Percentiles rank a stretch among this genome's conserved stretches.
phyloP scores from a whole-genome alignment of 345 rosid genomes.

The Schrenkiella parvula region DNA sequence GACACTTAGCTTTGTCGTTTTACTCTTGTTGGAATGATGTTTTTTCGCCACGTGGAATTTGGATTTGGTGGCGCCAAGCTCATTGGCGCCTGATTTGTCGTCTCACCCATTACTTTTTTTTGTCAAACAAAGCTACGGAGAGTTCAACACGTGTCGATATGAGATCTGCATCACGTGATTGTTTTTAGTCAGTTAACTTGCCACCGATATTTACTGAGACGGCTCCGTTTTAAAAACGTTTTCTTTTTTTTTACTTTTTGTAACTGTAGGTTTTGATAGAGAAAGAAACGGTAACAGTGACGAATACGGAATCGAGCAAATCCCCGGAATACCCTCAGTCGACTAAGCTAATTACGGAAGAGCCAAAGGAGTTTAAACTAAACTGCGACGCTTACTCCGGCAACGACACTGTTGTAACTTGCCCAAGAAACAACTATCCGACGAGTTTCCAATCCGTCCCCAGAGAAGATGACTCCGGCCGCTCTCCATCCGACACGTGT shows the following conservation, averaged over 20 bases:
- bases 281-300: conserved; percentile 23
- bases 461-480: conserved; percentile 41
- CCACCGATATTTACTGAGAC: neutral
- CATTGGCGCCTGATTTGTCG: conserved; percentile 12
- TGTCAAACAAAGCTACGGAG: neutral
- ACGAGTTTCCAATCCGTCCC: conserved; percentile 19
- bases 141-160: conserved; percentile 15
- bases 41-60: conserved; percentile 19
- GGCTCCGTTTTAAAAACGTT: neutral
- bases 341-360: neutral
- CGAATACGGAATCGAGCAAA: neutral
- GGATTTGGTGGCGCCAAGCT: neutral
- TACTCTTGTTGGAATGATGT: neutral
- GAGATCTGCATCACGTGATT: neutral
- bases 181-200: neutral
- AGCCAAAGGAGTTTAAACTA: conserved; percentile 21
- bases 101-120: conserved; percentile 11
- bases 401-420: conserved; percentile 26
- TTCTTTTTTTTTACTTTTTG: neutral
- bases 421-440: conserved; percentile 42
- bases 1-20: neutral
- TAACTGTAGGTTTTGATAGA: conserved; percentile 19
- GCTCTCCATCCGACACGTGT: conserved; percentile 33
- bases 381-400: conserved; percentile 20
- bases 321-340: conserved; percentile 23